Percentiles rank a stretch among this genome's conserved stretches.
These are phyloP conservation scores for Wickerhamiella australiensis DNA, from an alignment of 805 yeast species.

Conservation along the genomic window DNA sequence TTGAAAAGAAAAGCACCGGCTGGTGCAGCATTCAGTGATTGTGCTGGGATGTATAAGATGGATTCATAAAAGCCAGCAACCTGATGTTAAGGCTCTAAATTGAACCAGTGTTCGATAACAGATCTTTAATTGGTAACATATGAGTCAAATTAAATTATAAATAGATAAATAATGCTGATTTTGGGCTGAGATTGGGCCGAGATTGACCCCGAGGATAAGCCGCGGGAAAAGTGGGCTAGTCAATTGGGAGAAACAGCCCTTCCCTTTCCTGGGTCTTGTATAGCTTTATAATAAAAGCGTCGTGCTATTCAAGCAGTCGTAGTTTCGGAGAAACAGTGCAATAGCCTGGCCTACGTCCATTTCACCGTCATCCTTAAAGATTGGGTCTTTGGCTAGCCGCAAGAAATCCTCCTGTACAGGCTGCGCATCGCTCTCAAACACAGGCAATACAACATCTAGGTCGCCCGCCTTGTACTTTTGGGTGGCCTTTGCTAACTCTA, in stretches of 20 bases:
- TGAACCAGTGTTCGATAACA: too few species aligned
- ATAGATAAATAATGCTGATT: neutral
- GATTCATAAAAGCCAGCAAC: too few species aligned
- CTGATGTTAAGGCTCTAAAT: too few species aligned
- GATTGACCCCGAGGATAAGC: too few species aligned
- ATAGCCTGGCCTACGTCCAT: neutral
- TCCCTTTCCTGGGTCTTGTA: too few species aligned
- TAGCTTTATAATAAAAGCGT: neutral
- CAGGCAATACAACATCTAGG: neutral
- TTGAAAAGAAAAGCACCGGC: slow-evolving; percentile 10
- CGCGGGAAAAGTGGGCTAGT: too few species aligned
- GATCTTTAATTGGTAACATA: too few species aligned
- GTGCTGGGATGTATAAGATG: too few species aligned
- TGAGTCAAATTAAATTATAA: neutral
- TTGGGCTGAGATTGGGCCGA: too few species aligned
- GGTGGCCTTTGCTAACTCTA: neutral
- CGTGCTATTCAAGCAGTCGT: neutral
- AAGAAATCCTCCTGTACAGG: neutral
- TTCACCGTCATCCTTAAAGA: neutral
- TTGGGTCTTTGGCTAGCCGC: neutral
- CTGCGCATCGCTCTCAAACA: neutral
- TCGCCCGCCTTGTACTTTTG: neutral
- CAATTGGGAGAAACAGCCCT: too few species aligned
- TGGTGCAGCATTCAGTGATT: slow-evolving; percentile 13
- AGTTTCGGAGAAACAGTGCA: neutral